Evolutionary conservation across 805 yeast species (phyloP), one percentile per base, ranked within the genome.

Genomic region (Ogataea kodamae): DNA sequence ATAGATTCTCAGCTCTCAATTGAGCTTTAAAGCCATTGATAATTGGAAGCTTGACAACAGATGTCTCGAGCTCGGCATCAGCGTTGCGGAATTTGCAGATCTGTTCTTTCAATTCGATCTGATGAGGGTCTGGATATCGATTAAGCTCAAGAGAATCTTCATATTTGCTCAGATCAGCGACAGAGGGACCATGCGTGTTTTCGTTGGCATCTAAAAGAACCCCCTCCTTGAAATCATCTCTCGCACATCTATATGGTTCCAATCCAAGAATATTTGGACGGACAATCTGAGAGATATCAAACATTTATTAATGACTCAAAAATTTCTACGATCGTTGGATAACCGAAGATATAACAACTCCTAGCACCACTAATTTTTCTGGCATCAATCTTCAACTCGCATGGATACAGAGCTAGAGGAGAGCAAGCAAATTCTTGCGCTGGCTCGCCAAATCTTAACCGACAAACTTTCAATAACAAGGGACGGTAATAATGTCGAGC

Each of bases 71-170:
- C 2, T 37, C 33, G 0, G 70, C 67, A 39, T 70, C 73, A 2
- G 54, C 42, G 55, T 86, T 88, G 44, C 98, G 72, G 54, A 81
- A 81, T 23, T 75, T 66, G 30, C 84, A 76, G 30, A 90, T 67
- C 44, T 78, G 78, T 42, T 72, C 64, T 55, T 92, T 92, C 49
- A 92, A 70, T 20, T 70, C 80, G 5, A 73, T 39, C 54, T 90
- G 97, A 62, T 92, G 97, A 7, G 98, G 98, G 52, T 92, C 98
- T 11, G 98, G 98, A 57, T 92, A 92, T 52, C 98, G 72, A 65
- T 92, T 81, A 48, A 92, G 74, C 30, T 78, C 81, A 44, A 76
- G 62, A 2, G 46, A 37, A 9, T 56, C 39, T 42, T 82, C 90
- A 2, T 59, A 60, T 1, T 48, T 45, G 3, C 68, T 57, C 15